Evolutionary conservation across 176 grass and related monocot genomes (phyloP).

Genomic region (Oryza glumipatula): DNA sequence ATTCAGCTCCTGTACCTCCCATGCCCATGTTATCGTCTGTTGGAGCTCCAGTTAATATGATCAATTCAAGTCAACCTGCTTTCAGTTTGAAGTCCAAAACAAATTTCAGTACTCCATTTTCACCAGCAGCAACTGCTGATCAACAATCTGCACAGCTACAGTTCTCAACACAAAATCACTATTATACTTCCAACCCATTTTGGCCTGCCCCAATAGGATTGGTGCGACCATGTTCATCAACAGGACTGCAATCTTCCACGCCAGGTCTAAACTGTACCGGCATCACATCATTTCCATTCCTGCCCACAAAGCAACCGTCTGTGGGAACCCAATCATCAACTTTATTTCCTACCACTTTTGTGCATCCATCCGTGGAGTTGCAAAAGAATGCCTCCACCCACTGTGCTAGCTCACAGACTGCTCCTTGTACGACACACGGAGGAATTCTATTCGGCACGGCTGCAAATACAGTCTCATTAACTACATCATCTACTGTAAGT

Average conservation of each 20-base stretch:
- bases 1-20: constrained; percentile 6
- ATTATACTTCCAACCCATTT: constrained; percentile 22
- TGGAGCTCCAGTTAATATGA: constrained; percentile 15
- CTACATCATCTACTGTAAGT: constrained; percentile 22
- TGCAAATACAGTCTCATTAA: constrained; percentile 1
- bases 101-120: background rate
- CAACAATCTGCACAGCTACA: constrained; percentile 4
- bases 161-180: constrained; percentile 9
- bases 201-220: background rate
- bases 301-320: background rate
- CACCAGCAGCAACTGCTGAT: background rate
- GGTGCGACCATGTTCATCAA: constrained; percentile 6
- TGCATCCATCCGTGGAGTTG: background rate
- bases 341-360: background rate
- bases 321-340: background rate
- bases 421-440: background rate
- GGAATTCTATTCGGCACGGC: background rate
- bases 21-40: background rate
- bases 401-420: background rate
- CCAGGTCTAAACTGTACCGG: background rate
- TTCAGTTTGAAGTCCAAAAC: constrained; percentile 3
- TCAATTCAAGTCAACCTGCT: background rate
- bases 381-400: background rate
- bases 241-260: background rate
- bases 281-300: constrained; percentile 2